Conservation (phyloP, 306 rosid genomes). For the cucumber (Cucumis sativus) region DNA sequence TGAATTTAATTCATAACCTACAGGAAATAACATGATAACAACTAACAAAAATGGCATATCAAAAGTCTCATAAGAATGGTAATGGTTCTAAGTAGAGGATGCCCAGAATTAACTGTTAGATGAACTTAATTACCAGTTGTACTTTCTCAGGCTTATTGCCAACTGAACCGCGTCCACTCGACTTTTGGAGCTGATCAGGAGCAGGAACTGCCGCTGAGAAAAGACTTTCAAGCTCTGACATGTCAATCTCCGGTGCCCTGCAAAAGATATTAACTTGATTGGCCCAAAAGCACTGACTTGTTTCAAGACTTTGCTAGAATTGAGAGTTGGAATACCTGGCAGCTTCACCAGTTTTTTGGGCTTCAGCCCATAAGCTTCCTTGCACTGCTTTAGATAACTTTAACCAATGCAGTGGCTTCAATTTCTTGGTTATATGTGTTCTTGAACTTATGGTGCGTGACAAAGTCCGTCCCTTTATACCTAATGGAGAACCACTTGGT, state of each 20-base stretch:
- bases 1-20: slow-evolving; percentile 2
- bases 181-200: slow-evolving; percentile 33
- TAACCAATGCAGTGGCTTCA: slow-evolving; percentile 94
- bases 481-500: slow-evolving; percentile 13
- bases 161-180: slow-evolving; percentile 28
- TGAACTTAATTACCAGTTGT: slow-evolving; percentile 55
- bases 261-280: slow-evolving; percentile 16
- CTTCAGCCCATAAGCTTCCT: slow-evolving; percentile 95
- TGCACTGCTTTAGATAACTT: slow-evolving; percentile 68
- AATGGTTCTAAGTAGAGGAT: neutral
- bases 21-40: neutral
- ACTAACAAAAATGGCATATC: neutral
- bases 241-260: slow-evolving; percentile 92
- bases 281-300: slow-evolving; percentile 6
- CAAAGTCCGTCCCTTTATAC: slow-evolving; percentile 37
- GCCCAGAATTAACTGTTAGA: slow-evolving; percentile 1
- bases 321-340: slow-evolving; percentile 44
- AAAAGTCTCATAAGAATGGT: neutral
- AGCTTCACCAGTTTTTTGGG: slow-evolving; percentile 67
- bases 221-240: slow-evolving; percentile 88
- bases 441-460: slow-evolving; percentile 40
- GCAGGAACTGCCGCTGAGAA: slow-evolving; percentile 62
- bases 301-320: slow-evolving; percentile 10
- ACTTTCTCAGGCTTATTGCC: slow-evolving; percentile 73
- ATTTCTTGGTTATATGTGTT: slow-evolving; percentile 39